Evolutionary conservation across 2,329 filamentous ascomycete genomes (phyloP).

Genomic region (Septoria petroselini): DNA sequence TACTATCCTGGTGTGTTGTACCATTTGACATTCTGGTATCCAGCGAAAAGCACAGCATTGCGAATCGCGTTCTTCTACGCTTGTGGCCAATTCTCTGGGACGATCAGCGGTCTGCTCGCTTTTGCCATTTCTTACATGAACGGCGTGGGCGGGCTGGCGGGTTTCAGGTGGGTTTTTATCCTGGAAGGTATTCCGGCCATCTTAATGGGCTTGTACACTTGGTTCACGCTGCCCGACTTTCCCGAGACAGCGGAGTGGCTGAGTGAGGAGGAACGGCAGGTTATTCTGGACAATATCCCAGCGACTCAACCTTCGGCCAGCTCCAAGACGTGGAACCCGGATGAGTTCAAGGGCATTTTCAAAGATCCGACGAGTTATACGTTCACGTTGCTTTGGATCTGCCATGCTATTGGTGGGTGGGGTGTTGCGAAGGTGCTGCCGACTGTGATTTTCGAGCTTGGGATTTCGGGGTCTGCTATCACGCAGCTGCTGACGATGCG

Average conservation of each 20-base stretch:
- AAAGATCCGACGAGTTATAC: constrained; percentile 23
- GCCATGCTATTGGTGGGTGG: constrained; percentile 37
- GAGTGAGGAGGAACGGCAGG: constrained; percentile 38
- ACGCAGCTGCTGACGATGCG: constrained; percentile 45
- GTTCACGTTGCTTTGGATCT: constrained; percentile 30
- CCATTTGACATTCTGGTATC: constrained; percentile 36
- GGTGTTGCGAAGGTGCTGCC: constrained; percentile 39
- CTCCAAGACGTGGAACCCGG: constrained; percentile 27
- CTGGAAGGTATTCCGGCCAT: constrained; percentile 33
- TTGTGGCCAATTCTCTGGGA: constrained; percentile 37
- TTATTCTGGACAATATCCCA: constrained; percentile 23
- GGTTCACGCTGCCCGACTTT: constrained; percentile 55
- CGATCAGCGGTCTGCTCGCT: constrained; percentile 47
- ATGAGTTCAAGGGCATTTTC: constrained; percentile 23
- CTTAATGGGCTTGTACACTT: constrained; percentile 41
- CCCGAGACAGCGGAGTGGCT: constrained; percentile 58
- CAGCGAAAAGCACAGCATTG: constrained; percentile 35
- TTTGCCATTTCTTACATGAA: constrained; percentile 44
- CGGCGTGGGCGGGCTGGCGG: constrained; percentile 36
- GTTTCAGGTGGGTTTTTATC: constrained; percentile 29
- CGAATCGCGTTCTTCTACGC: constrained; percentile 40
- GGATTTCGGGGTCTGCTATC: constrained; percentile 41
- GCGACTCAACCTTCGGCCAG: constrained; percentile 23
- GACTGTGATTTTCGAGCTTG: constrained; percentile 46
- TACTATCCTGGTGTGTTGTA: constrained; percentile 33